Evolutionary conservation across 2,329 filamentous ascomycete genomes (phyloP).

Genomic region (Anthostomella pinea): DNA sequence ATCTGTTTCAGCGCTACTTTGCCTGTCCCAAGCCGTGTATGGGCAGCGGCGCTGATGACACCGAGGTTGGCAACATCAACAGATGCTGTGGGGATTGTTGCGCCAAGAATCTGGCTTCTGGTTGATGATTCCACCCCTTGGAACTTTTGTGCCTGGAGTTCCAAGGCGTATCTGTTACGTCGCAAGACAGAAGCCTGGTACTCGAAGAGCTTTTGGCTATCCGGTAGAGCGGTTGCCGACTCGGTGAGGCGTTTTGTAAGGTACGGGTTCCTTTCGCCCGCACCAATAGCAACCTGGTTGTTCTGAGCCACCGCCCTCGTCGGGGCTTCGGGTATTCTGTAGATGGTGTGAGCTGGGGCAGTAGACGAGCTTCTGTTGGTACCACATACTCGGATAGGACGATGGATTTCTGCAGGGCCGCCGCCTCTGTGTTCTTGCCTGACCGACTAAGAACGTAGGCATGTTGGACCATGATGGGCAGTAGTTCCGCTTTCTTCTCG

Average conservation of each 20-base stretch:
- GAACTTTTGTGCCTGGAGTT: conserved; percentile 66
- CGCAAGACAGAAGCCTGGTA: conserved; percentile 63
- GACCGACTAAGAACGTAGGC: conserved; percentile 67
- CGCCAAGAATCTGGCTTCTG: conserved; percentile 35
- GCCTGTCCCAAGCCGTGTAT: conserved; percentile 60
- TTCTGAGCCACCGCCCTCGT: conserved; percentile 65
- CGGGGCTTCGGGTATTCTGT: conserved; percentile 64
- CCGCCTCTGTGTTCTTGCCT: conserved; percentile 65
- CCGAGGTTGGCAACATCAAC: conserved; percentile 42
- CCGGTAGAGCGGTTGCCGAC: conserved; percentile 48
- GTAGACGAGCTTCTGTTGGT: conserved; percentile 1
- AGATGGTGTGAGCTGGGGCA: conserved; percentile 7
- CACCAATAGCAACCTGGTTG: conserved; percentile 51
- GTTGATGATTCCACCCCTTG: conserved; percentile 55
- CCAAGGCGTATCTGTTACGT: conserved; percentile 62
- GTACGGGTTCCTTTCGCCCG: conserved; percentile 59
- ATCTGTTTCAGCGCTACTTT: conserved; percentile 69
- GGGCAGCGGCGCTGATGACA: conserved; percentile 67
- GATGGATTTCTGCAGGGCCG: conserved; percentile 59
- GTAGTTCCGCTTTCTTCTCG: conserved; percentile 70
- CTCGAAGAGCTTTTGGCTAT: conserved; percentile 66
- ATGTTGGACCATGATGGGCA: conserved; percentile 75
- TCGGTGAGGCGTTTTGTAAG: conserved; percentile 61
- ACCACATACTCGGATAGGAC: conserved; percentile 54
- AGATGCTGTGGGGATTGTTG: conserved; percentile 26